Evolutionary conservation across 2,329 filamentous ascomycete species (phyloP), one percentile per base, ranked within the genome.

Genomic region (Ophiocordyceps camponoti-leonardi): DNA sequence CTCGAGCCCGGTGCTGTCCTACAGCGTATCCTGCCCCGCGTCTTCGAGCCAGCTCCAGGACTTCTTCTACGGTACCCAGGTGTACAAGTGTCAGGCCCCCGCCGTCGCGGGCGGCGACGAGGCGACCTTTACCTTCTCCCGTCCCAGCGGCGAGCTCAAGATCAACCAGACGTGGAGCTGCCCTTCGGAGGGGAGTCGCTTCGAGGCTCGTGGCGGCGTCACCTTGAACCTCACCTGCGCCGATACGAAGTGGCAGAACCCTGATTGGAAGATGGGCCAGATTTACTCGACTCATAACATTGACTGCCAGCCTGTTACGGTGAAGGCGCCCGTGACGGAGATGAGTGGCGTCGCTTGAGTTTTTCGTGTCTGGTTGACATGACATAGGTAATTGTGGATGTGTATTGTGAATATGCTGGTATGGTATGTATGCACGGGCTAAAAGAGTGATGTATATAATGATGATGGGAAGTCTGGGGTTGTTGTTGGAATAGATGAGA

Each of bases 141-240:
- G 60, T 13, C 58, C 65, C 4, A 51, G 51, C 26, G 53, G 56
- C 7, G 48, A 56, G 45, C 54, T 75, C 43, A 51, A 55, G 31
- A 48, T 73, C 49, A 68, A 69, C 56, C 69, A 74, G 60, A 67
- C 61, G 4, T 75, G 71, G 71, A 52, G 50, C 10, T 75, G 71
- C 56, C 50, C 52, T 41, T 64, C 66, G 28, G 65, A 70, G 47
- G 55, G 55, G 30, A 55, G 52, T 39, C 49, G 50, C 37, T 62
- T 58, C 51, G 53, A 49, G 41, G 59, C 58, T 39, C 44, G 52
- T 39, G 59, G 58, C 35, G 48, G 48, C 19, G 50, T 50, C 42
- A 47, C 50, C 13, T 52, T 61, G 23, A 46, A 57, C n/a, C 53
- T 63, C 18, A 33, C 48, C 7, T 63, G 61, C 55, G 26, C 48